A percentile compares a stretch with the other conserved stretches of the same genome.
These are phyloP conservation scores for Lasiodiplodia theobromae DNA, from an alignment of 2,329 filamentous ascomycete genomes.

Conservation along the genomic window DNA sequence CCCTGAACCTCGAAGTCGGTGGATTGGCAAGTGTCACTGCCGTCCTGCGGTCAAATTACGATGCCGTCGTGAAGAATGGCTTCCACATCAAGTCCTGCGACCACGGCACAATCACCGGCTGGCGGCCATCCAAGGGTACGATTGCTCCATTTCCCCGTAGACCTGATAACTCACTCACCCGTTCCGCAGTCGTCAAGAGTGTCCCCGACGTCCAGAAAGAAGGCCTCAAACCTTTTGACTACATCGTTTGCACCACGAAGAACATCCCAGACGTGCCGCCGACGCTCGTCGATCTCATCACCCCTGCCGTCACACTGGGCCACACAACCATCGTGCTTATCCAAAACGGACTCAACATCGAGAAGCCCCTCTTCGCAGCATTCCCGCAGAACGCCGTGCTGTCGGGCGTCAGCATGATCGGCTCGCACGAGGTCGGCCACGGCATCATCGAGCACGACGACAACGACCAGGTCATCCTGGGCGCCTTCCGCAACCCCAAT, in stretches of 20 bases:
- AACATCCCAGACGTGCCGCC: slow-evolving; percentile 64
- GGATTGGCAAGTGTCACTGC: slow-evolving; percentile 61
- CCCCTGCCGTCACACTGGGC: slow-evolving; percentile 59
- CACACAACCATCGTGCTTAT: slow-evolving; percentile 63
- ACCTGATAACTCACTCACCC: not conserved
- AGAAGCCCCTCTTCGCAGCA: slow-evolving; percentile 57
- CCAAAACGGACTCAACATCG: slow-evolving; percentile 71
- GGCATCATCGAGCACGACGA: slow-evolving; percentile 63
- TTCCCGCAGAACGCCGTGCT: slow-evolving; percentile 63
- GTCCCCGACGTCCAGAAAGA: slow-evolving; percentile 55
- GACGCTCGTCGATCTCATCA: slow-evolving; percentile 56
- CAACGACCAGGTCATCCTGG: slow-evolving; percentile 58
- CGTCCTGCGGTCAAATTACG: slow-evolving; percentile 65
- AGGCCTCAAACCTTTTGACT: slow-evolving; percentile 56
- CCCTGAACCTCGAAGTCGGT: slow-evolving; percentile 61
- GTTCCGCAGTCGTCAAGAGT: slow-evolving; percentile 52
- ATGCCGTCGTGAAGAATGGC: slow-evolving; percentile 55
- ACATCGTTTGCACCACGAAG: slow-evolving; percentile 65
- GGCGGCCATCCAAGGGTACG: slow-evolving; percentile 55
- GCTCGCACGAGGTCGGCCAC: slow-evolving; percentile 56
- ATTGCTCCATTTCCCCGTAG: slow-evolving; percentile 5
- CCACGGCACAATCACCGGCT: slow-evolving; percentile 59
- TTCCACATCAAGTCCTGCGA: slow-evolving; percentile 64
- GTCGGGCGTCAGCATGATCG: slow-evolving; percentile 61
- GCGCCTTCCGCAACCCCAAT: slow-evolving; percentile 55